Base-by-base conservation (phyloP, 1,139 yeast genomes). In the Scheffersomyces titani region DNA sequence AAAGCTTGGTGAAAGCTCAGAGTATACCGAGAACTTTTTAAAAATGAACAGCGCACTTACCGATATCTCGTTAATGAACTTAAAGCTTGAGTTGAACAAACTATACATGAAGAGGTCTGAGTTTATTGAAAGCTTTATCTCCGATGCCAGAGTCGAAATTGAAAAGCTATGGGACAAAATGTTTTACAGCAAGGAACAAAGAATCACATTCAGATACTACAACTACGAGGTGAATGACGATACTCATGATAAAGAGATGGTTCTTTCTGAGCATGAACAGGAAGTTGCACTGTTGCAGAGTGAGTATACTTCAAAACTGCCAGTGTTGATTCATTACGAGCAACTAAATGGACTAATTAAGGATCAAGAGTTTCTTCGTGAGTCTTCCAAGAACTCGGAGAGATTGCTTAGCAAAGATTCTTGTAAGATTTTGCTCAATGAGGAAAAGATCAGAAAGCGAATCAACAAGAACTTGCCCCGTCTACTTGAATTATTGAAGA, bases 331-430 rank as follows among this genome's bases (percentile, higher is more conserved):
- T 7, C 70, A 83, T 16, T 84, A 89, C 50, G 78, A 82, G 3
- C 84, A 83, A 55, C 81, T 90, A 60, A 76, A 81, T 52, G 82
- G 78, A 6, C 71, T 93, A 19, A 72, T 86, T 46, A 73, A 76
- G 20, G 97, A 92, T 64, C 89, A 89, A 62, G 67, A 71, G 4
- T 84, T 84, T 53, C 77, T 94, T 48, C 86, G 81, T 51, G 88
- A 86, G 61, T 86, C 96, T 5, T 83, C 90, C 1, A 88, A 86
- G 64, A 96, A 94, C 68, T 87, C 97, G 0, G 87, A 96, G 0
- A 80, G 98, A 59, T 77, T 93, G 49, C 74, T 90, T 54, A 84
- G 90, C 59, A 85, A 90, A 65, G 88, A 92, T 61, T 89, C 94
- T 3, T 93, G 96, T 62, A 87, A 87, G 59, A 88, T 92, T 30